Evolutionary conservation across 202 grass and related monocot species (phyloP), one percentile per base, ranked within the genome.

Genomic region (Setaria viridis): DNA sequence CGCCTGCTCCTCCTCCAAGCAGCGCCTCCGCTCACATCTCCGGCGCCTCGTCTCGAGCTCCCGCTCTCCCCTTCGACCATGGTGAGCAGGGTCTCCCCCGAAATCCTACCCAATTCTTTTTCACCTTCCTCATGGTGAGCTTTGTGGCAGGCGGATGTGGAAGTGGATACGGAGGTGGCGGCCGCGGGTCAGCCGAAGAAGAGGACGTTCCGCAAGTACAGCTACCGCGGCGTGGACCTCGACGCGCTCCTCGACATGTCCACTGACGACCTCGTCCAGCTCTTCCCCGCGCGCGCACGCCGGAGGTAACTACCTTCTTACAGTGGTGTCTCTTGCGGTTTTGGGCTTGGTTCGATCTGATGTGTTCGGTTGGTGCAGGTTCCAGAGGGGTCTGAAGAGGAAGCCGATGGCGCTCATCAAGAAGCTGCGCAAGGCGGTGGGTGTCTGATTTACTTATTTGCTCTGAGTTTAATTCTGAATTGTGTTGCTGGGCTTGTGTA

Each of bases 331-430:
- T 4, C 4, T 69, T 3, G 2, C 9, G 4, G 17, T 45, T 37
- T 30, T 64, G 5, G 4, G 16, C 8, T 13, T 58, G n/a, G 32
- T 53, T 19, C 65, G 65, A 63, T 90, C 49, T 77, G 19, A 12
- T 76, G 10, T 16, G 35, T 53, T 72, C 13, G 12, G 50, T 85
- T 74, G 29, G 21, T 11, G 46, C 70, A 99, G 97, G 97, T 99
- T 99, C 80, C 82, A 91, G 74, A 91, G 97, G 84, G 97, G 97
- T 62, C 85, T 99, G 54, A 99, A 97, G 94, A 94, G 97, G 89
- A 99, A 99, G 90, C 97, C 97, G 5, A 97, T 99, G 97, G 97
- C 97, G 43, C 80, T 99, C 88, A 87, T 99, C 74, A 99, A 99
- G 90, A 99, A 97, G 85, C 88, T 99, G 47, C 94, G 97, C 76